Conservation (phyloP, 768 basidiomycete genomes). For the Suillus subaureus region DNA sequence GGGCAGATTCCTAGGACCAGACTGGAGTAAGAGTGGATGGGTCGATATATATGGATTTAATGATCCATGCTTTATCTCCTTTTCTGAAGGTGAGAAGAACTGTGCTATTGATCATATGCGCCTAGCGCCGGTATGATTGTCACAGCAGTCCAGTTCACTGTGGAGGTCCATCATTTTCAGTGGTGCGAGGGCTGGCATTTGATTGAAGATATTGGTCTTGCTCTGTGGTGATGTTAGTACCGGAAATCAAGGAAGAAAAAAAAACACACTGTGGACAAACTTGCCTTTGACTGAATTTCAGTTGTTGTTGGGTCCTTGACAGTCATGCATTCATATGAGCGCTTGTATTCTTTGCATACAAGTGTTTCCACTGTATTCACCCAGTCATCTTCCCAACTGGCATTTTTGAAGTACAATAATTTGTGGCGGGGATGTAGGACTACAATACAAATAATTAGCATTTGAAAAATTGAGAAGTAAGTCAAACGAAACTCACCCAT, state of each 20-base stretch:
- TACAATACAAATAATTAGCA: conserved; percentile 12
- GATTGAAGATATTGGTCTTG: conserved; percentile 33
- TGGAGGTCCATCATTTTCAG: conserved; percentile 16
- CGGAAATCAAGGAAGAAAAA: not conserved
- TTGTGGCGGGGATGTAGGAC: conserved; percentile 34
- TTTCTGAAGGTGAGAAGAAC: too few relatives aligned
- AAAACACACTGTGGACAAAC: not conserved
- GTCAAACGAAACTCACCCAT: conserved; percentile 24
- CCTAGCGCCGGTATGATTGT: too few relatives aligned
- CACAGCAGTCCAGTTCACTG: conserved; percentile 35
- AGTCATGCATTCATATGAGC: not conserved
- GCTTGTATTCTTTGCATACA: conserved; percentile 21
- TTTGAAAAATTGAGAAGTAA: not conserved
- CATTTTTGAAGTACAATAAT: conserved; percentile 29
- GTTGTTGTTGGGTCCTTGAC: not conserved
- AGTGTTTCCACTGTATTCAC: conserved; percentile 27
- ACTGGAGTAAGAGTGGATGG: too few relatives aligned
- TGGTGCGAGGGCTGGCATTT: conserved; percentile 24
- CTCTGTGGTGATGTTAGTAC: not conserved
- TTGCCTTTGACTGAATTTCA: conserved; percentile 8
- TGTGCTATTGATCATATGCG: too few relatives aligned
- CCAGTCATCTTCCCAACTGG: conserved; percentile 29
- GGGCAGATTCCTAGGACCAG: too few relatives aligned
- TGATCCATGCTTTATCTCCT: too few relatives aligned
- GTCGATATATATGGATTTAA: too few relatives aligned